Base-by-base conservation (phyloP, 192 early-diverging fungal genomes). In the Spizellomyces sp. region DNA sequence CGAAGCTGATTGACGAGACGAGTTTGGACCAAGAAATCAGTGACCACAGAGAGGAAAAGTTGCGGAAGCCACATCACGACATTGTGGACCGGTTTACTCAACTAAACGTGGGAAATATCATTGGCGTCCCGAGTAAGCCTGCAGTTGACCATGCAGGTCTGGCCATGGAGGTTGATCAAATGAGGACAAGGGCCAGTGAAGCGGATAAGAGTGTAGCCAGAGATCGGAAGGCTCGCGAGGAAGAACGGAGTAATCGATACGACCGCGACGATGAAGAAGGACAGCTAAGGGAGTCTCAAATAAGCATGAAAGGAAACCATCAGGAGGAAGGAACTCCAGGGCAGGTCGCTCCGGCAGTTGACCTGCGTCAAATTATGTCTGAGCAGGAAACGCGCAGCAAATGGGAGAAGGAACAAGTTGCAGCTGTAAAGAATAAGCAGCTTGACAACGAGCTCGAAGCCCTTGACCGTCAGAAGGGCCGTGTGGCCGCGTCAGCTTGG, bases 371-470 rank as follows among this genome's bases (percentile, higher is more conserved):
- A 15, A 75, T 75, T 19, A 75, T 75, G 50, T 63, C 61, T 0
- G 67, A 75, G 52, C 45, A 75, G 45, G 61, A 75, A 44, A 58
- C n/a, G 9, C 59, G 60, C n/a, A 62, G 67, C 62, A 75, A 75
- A 65, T 27, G 43, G 43, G 74, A 75, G n/a, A 54, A 58, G 50
- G 74, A 75, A 61, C 22, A 69, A 5, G 36, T 54, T 9, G 42
- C 48, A 8, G 9, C 60, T 9, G 67, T 59, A 17, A 62, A 58
- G 48, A 45, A 14, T 10, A 69, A 55, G 45, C 58, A 63, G 19
- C 48, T 69, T 17, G 59, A 74, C 36, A 9, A 8, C 0, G 57
- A 63, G 52, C 15, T 42, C 8, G 15, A 67, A 36, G 15, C 15
- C 0, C 48, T 17, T 1, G 45, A 48, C 15, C 67, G 58, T 41